Conservation (phyloP, 306 rosid species). For the Lathyrus oleraceus region DNA sequence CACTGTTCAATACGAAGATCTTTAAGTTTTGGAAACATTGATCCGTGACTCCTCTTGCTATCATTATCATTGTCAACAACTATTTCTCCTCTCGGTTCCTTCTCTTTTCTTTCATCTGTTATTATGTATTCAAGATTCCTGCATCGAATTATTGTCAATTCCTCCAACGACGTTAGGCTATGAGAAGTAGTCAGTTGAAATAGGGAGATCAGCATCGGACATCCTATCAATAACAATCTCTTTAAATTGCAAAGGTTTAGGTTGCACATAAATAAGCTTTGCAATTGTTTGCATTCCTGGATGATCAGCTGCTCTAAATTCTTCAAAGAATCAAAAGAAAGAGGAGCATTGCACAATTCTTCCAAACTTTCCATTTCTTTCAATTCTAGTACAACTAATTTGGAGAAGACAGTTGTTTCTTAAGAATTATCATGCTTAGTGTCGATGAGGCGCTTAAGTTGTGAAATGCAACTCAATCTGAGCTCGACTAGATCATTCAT, state of each 20-base stretch:
- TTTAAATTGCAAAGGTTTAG: not conserved
- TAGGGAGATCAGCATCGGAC: too few species aligned
- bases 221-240: too few species aligned
- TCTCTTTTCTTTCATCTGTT: not conserved
- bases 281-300: not conserved
- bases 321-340: not conserved
- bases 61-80: too few species aligned
- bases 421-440: not conserved
- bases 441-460: conserved; percentile 3
- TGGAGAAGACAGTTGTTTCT: not conserved
- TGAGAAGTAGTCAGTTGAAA: too few species aligned
- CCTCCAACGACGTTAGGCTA: too few species aligned
- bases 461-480: rapidly evolving
- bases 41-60: not conserved
- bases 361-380: not conserved
- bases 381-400: not conserved
- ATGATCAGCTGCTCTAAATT: not conserved
- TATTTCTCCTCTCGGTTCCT: not conserved
- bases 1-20: rapidly evolving
- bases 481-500: not conserved
- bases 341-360: not conserved
- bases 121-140: not conserved
- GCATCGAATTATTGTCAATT: not conserved
- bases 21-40: not conserved
- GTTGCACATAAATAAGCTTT: not conserved